Evolutionary conservation across 148 eudicot species (phyloP).

Genomic region (Polygonum maritimum): DNA sequence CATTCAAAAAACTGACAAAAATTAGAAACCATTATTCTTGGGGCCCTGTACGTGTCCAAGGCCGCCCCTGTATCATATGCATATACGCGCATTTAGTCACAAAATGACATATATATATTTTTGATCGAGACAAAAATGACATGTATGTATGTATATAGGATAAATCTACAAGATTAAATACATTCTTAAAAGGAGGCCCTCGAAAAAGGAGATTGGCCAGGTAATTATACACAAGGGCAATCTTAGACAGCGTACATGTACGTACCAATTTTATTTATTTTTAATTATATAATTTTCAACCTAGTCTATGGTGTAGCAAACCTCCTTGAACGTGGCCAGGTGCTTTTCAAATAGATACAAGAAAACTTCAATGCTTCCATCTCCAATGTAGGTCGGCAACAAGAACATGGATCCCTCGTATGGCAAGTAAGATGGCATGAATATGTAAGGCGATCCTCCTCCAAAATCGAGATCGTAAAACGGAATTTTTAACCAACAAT

Average conservation of each 20-base stretch:
- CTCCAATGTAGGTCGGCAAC: conserved; percentile 11
- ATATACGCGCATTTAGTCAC: too few relatives aligned
- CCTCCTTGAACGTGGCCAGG: conserved; percentile 9
- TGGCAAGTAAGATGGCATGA: conserved; percentile 11
- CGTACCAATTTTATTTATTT: background rate
- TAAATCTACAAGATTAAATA: too few relatives aligned
- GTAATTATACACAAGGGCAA: background rate
- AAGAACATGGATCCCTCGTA: conserved; percentile 10
- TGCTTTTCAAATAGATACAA: background rate
- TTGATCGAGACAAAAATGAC: too few relatives aligned
- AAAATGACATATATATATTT: too few relatives aligned
- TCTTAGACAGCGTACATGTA: background rate
- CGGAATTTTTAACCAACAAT: conserved; percentile 22
- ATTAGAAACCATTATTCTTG: too few relatives aligned
- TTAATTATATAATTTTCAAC: background rate
- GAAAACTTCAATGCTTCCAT: conserved; percentile 12
- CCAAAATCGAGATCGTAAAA: conserved; percentile 10
- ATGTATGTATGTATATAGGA: too few relatives aligned
- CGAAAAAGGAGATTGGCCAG: too few relatives aligned
- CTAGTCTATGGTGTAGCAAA: conserved; percentile 8
- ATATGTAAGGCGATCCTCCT: conserved; percentile 10
- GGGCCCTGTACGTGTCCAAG: too few relatives aligned
- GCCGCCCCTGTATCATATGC: too few relatives aligned
- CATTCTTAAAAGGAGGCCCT: too few relatives aligned
- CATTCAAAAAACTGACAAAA: too few relatives aligned